Evolutionary conservation across 1,139 yeast genomes (phyloP).

Genomic region (Suhomyces guaymorum): DNA sequence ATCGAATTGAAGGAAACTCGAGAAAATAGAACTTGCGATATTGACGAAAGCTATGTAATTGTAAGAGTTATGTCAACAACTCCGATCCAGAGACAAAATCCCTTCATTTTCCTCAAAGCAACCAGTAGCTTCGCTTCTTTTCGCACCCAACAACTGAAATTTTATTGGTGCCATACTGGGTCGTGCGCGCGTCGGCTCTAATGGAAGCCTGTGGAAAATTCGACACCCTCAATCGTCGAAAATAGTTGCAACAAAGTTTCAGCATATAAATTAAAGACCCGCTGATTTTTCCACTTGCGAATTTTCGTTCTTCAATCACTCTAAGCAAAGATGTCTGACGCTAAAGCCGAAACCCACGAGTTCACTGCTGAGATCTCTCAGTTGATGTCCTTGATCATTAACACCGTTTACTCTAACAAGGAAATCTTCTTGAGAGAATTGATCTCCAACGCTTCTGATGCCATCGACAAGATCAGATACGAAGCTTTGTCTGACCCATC

Average conservation of each 20-base stretch:
- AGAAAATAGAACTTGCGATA: too few relatives aligned
- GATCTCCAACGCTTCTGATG: slow-evolving; percentile 97
- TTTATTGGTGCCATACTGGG: slow-evolving; percentile 5
- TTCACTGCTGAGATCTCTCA: slow-evolving; percentile 99
- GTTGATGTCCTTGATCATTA: slow-evolving; percentile 99
- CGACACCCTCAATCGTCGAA: slow-evolving; percentile 16
- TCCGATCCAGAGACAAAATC: too few relatives aligned
- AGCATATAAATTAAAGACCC: slow-evolving; percentile 8
- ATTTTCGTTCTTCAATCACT: slow-evolving; percentile 6
- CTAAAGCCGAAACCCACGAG: slow-evolving; percentile 80
- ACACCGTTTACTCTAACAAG: slow-evolving; percentile 99
- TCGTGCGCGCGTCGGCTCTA: slow-evolving; percentile 12
- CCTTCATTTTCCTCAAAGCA: too few relatives aligned
- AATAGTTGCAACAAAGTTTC: slow-evolving; percentile 11
- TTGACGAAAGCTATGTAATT: too few relatives aligned
- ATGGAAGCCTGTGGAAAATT: slow-evolving; percentile 42
- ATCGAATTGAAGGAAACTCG: too few relatives aligned
- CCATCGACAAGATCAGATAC: slow-evolving; percentile 95
- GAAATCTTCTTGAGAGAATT: slow-evolving; percentile 99
- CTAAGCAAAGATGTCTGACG: slow-evolving; percentile 49
- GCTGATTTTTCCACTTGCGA: slow-evolving; percentile 10
- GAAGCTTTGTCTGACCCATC: slow-evolving; percentile 92
- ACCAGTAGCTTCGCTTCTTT: too few relatives aligned
- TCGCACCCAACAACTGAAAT: slow-evolving; percentile 1
- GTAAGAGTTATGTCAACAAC: too few relatives aligned